Evolutionary conservation across 768 basidiomycete genomes (phyloP), one percentile per base, ranked within the genome.

Genomic region (Lentinula boryana): DNA sequence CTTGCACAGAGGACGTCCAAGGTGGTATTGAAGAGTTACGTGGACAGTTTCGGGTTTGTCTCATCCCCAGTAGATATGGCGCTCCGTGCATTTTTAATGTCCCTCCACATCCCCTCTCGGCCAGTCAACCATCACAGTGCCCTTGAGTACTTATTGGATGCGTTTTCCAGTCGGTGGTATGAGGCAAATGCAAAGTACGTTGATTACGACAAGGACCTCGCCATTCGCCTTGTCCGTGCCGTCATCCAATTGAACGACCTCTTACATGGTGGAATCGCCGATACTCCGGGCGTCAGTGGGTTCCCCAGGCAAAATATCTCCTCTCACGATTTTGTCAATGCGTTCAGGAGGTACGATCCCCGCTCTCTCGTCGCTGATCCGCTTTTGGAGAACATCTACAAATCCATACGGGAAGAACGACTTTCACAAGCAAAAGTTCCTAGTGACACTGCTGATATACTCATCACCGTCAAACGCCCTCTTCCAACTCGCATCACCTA

Each of bases 221-320:
- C 91, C 13, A 76, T 82, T 64, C 84, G 84, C 52, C 84, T 96
- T 50, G 88, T 91, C 40, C 83, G 88, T 57, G 87, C 92, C 4
- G 83, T 95, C 63, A 85, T 90, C 54, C 91, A 95, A 69, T 81
- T 99, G 59, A 96, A 97, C 69, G 93, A 95, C 51, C 83, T 88
- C 21, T 74, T 98, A 52, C 91, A 98, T 66, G 88, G 84, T 7
- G 81, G 79, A n/a, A 82, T 91, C 62, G 78, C 85, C 13, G 79
- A 84, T 61, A 82, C 84, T 56, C 77, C 84, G 49, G 84, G 88
- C 41, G 72, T 77, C 32, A 82, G 82, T 16, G 78, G 78, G 43
- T 78, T 81, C 62, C 77, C 81, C 2, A 76, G 77, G 66, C 83
- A 84, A 35, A 81, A 84, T 55, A 80, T 96, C 59, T 84, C 84